Evolutionary conservation across 192 early-diverging fungal genomes (phyloP).

Genomic region (Umbelopsis sp.): DNA sequence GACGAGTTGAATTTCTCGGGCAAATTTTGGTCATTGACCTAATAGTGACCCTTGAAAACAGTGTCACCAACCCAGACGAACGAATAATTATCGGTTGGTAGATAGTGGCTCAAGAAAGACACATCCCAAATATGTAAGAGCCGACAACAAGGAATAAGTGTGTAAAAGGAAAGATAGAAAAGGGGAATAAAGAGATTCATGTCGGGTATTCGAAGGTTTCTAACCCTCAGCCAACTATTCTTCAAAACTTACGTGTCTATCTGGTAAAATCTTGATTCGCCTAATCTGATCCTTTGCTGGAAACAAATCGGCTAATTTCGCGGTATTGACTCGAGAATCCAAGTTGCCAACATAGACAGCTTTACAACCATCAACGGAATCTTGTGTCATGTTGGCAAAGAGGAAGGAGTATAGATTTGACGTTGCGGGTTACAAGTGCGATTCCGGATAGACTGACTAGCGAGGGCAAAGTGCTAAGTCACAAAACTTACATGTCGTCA

Average conservation of each 20-base stretch:
- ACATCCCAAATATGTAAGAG: slow-evolving; percentile 6
- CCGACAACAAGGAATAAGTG: not conserved
- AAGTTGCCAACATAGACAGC: slow-evolving; percentile 82
- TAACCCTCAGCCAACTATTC: not conserved
- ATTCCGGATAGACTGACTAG: slow-evolving; percentile 3
- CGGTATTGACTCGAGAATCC: slow-evolving; percentile 74
- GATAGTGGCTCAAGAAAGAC: not conserved
- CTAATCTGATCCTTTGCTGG: slow-evolving; percentile 55
- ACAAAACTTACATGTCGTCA: slow-evolving; percentile 17
- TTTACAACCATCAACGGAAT: slow-evolving; percentile 31
- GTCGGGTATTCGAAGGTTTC: not conserved
- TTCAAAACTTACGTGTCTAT: slow-evolving; percentile 66
- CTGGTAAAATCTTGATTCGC: slow-evolving; percentile 76
- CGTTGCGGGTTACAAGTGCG: not conserved
- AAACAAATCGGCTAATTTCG: slow-evolving; percentile 70
- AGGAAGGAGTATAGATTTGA: slow-evolving; percentile 4
- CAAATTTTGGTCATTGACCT: not conserved
- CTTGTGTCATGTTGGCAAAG: slow-evolving; percentile 18
- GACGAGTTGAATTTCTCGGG: not conserved
- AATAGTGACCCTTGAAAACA: not conserved
- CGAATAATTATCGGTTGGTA: not conserved
- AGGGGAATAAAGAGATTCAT: not conserved
- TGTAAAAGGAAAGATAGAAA: not conserved
- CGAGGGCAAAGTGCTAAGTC: slow-evolving; percentile 1
- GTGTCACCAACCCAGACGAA: slow-evolving; percentile 2